Percentiles rank a stretch among this genome's conserved stretches.
Conservation (phyloP, 1,139 yeast species). For the Candida freyschussii region DNA sequence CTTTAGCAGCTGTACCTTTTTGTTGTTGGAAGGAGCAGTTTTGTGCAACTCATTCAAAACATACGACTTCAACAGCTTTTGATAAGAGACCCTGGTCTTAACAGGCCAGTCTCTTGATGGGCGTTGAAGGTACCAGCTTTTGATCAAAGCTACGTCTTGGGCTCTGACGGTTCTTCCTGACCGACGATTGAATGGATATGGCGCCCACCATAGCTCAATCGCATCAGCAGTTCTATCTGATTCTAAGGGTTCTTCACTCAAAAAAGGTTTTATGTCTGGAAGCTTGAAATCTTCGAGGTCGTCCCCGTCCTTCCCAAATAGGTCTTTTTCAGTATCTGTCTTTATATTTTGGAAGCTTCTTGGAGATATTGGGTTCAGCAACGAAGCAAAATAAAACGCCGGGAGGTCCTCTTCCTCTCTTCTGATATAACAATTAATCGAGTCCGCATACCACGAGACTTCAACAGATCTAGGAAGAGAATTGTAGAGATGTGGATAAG, state of each 20-base stretch:
- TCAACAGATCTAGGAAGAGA: slow-evolving; percentile 66
- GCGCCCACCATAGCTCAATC: slow-evolving; percentile 68
- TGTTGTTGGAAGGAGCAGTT: slow-evolving; percentile 35
- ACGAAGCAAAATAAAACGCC: slow-evolving; percentile 51
- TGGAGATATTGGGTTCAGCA: slow-evolving; percentile 53
- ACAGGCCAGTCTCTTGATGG: slow-evolving; percentile 52
- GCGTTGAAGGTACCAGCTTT: slow-evolving; percentile 76
- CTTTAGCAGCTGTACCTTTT: slow-evolving; percentile 57
- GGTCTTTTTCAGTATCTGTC: slow-evolving; percentile 20
- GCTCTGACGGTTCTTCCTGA: slow-evolving; percentile 75
- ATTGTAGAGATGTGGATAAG: slow-evolving; percentile 82
- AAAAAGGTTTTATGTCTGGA: slow-evolving; percentile 45
- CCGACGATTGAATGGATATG: slow-evolving; percentile 76
- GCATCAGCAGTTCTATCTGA: slow-evolving; percentile 53
- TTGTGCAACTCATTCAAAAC: slow-evolving; percentile 69
- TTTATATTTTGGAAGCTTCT: slow-evolving; percentile 26
- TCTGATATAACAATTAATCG: slow-evolving; percentile 45
- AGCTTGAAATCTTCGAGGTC: slow-evolving; percentile 35
- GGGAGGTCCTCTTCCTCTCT: slow-evolving; percentile 49
- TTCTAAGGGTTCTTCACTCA: slow-evolving; percentile 39
- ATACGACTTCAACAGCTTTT: slow-evolving; percentile 70
- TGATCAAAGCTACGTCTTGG: slow-evolving; percentile 82
- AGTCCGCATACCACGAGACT: slow-evolving; percentile 58
- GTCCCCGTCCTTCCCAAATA: slow-evolving; percentile 29
- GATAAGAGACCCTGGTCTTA: slow-evolving; percentile 82